phyloP scores from a whole-genome alignment of 2,329 filamentous ascomycete species.

The Exutisphaerella laricina region DNA sequence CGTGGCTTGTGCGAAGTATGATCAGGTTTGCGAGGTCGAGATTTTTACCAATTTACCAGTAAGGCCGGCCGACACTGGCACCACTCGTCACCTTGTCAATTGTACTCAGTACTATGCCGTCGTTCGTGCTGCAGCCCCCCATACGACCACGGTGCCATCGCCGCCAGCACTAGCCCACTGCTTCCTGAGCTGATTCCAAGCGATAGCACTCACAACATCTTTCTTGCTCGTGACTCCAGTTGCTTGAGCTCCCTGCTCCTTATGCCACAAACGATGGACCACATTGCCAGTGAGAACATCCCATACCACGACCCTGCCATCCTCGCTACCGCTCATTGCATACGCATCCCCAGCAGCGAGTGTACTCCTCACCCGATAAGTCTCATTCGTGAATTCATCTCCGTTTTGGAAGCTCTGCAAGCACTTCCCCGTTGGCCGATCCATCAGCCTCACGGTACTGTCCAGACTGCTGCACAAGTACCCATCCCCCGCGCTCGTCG shows the following conservation, averaged over 20 bases:
- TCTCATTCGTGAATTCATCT: slow-evolving; percentile 53
- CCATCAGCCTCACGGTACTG: slow-evolving; percentile 71
- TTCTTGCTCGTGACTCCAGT: slow-evolving; percentile 35
- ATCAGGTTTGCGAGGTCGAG: too few relatives aligned
- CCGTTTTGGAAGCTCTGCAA: slow-evolving; percentile 61
- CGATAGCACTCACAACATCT: slow-evolving; percentile 45
- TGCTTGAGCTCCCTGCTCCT: slow-evolving; percentile 20
- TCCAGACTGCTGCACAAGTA: slow-evolving; percentile 72
- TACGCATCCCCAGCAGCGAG: slow-evolving; percentile 71
- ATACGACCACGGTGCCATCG: slow-evolving; percentile 40
- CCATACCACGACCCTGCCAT: slow-evolving; percentile 72
- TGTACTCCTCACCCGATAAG: slow-evolving; percentile 67
- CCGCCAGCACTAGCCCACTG: slow-evolving; percentile 48
- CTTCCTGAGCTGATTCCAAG: slow-evolving; percentile 42
- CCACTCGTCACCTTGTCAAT: too few relatives aligned
- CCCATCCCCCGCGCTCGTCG: slow-evolving; percentile 67
- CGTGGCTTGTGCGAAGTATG: too few relatives aligned
- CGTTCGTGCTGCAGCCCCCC: too few relatives aligned
- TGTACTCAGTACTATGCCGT: too few relatives aligned
- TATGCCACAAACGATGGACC: slow-evolving; percentile 54
- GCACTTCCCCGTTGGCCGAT: slow-evolving; percentile 66
- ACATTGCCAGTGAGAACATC: slow-evolving; percentile 71
- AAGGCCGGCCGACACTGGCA: too few relatives aligned
- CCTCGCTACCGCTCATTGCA: slow-evolving; percentile 76
- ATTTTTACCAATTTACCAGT: too few relatives aligned